phyloP scores from a whole-genome alignment of 208 protist genomes.

The Leishmania arabica region DNA sequence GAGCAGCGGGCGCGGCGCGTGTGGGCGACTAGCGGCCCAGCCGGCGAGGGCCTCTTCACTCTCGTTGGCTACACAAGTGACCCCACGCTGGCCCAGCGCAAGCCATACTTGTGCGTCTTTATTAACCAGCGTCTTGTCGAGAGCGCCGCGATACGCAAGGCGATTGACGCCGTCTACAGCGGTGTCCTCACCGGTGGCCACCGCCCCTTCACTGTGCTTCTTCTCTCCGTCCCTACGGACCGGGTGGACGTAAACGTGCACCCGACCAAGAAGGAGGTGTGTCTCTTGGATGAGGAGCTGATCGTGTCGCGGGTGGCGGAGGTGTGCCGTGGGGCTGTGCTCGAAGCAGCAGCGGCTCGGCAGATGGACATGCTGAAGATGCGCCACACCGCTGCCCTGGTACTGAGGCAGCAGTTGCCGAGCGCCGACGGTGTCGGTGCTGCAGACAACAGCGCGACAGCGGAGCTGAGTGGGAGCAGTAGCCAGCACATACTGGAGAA shows the following conservation, averaged over 20 bases:
- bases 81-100: constrained; percentile 60
- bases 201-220: constrained; percentile 95
- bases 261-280: constrained; percentile 97
- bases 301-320: constrained; percentile 63
- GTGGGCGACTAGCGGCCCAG: constrained; percentile 29
- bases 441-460: neutral
- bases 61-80: constrained; percentile 84
- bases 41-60: constrained; percentile 58
- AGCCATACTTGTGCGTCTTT: constrained; percentile 77
- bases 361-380: constrained; percentile 70
- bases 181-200: constrained; percentile 86
- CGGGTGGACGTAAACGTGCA: constrained; percentile 99
- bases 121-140: constrained; percentile 89
- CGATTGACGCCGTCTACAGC: constrained; percentile 91
- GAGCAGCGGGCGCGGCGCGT: constrained; percentile 21
- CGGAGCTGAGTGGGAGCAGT: constrained; percentile 26
- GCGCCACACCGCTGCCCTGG: constrained; percentile 38
- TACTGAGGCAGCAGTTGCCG: constrained; percentile 29
- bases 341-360: constrained; percentile 56
- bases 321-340: constrained; percentile 53
- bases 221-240: constrained; percentile 87
- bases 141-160: constrained; percentile 77
- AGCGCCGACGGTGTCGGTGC: constrained; percentile 11
- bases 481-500: constrained; percentile 31
- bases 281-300: constrained; percentile 82